A percentile compares a stretch with the other conserved stretches of the same genome.
phyloP scores from a whole-genome alignment of 441 rosid genomes.

The Hura crepitans region DNA sequence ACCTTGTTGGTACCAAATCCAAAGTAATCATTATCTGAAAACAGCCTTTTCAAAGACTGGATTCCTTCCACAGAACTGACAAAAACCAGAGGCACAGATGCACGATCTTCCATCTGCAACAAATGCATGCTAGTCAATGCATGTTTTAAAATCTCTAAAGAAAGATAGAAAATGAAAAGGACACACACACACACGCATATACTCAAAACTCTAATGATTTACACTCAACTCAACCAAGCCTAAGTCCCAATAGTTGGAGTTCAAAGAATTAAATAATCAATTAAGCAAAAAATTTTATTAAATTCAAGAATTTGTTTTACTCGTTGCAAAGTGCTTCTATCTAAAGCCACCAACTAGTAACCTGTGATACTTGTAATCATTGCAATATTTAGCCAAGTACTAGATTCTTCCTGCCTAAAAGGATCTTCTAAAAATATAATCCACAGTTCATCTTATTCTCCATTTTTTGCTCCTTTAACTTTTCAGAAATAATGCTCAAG shows the following conservation, averaged over 20 bases:
- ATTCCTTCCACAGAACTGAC: constrained; percentile 46
- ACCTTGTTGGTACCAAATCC: constrained; percentile 73
- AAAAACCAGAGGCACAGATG: constrained; percentile 55
- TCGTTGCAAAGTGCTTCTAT: neutral
- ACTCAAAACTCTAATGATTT: neutral
- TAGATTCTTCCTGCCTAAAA: neutral
- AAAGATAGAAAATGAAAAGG: neutral
- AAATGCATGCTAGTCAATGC: constrained; percentile 4
- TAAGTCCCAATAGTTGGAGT: neutral
- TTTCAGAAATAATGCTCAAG: neutral
- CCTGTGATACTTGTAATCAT: neutral
- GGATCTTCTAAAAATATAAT: neutral
- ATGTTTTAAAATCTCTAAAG: neutral
- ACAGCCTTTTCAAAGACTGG: constrained; percentile 37
- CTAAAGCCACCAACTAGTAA: neutral
- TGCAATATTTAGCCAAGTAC: neutral
- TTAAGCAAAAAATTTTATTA: neutral
- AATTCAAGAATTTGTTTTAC: neutral
- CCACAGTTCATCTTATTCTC: neutral
- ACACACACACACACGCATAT: too few species aligned
- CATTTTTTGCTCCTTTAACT: neutral
- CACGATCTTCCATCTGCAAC: constrained; percentile 61
- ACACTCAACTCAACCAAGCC: neutral
- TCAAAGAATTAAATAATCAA: neutral
- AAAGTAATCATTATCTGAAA: constrained; percentile 57